Conservation (phyloP, 495 filamentous ascomycete genomes). For the Jackrogersella multiformis region DNA sequence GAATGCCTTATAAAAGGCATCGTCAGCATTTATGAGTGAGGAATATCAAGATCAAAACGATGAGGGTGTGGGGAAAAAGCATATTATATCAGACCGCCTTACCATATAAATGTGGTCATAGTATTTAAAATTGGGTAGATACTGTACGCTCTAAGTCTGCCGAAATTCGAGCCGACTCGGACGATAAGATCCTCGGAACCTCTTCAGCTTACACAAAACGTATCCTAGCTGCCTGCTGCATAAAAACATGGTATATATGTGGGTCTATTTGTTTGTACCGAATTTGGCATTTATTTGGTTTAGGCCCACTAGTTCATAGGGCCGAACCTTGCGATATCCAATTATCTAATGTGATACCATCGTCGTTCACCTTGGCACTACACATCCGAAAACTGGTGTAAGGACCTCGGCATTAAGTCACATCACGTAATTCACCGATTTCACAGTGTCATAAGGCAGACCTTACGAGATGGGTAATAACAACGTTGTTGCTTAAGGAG, state of each 20-base stretch:
- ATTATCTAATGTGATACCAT: background rate
- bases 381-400: too few species aligned
- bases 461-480: too few species aligned
- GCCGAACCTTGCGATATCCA: background rate
- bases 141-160: background rate
- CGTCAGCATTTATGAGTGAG: background rate
- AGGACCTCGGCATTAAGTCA: too few species aligned
- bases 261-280: constrained; percentile 20
- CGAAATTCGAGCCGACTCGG: background rate
- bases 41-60: background rate
- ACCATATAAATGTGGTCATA: too few species aligned
- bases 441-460: too few species aligned
- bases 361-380: background rate
- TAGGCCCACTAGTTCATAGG: too few species aligned
- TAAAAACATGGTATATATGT: background rate
- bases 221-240: background rate
- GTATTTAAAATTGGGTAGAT: background rate
- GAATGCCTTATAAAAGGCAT: background rate
- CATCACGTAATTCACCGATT: too few species aligned
- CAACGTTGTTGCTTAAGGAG: too few species aligned
- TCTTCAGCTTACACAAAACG: background rate
- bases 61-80: background rate
- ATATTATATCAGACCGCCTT: too few species aligned
- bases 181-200: background rate
- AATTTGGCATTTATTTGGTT: background rate